Base-by-base conservation (phyloP, 169 alveolate species). In the Babesia ovata region DNA sequence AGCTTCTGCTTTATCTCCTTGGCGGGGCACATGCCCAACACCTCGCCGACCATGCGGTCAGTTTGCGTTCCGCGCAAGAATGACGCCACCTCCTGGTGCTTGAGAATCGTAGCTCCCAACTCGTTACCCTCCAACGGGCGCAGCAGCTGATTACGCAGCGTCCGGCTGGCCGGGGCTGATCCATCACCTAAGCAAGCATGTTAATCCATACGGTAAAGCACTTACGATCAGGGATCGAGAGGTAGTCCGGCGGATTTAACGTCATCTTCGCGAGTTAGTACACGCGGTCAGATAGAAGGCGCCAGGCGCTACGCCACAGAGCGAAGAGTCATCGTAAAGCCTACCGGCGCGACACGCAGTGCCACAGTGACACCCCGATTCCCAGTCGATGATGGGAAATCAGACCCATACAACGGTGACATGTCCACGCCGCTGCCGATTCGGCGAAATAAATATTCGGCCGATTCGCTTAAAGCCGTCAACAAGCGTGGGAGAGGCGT, bases 1-100 rank as follows among this genome's bases (percentile, higher is more conserved):
- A 90, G 84, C 79, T 91, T 92, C 69, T 92, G 91, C 24, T 81
- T 59, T 75, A 88, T 84, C 70, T 92, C 95, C 63, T 85, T 87
- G 19, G 66, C 48, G 54, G 92, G 81, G 77, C 95, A 92, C 93
- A 87, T 88, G 49, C 92, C 95, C 50, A 73, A 69, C 29, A 91
- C 76, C 54, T 79, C 74, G 13, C 95, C 95, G n/a, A 67, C 76
- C 76, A 67, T 67, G 24, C 57, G 33, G 42, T 66, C 66, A 24
- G 21, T n/a, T 7, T 42, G 50, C n/a, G 57, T 28, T 7, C 76
- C 52, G 42, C 71, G 33, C 26, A 70, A 45, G 70, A 56, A 70
- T 17, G 87, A 70, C 7, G 59, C n/a, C 45, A 54, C 28, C 19
- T 82, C 89, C 57, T 82, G 89, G 67, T 44, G 53, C 22, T 66